Percentiles rank a stretch among this genome's conserved stretches.
Evolutionary conservation across 805 yeast genomes (phyloP).

Genomic region (Priceomyces haplophilus): DNA sequence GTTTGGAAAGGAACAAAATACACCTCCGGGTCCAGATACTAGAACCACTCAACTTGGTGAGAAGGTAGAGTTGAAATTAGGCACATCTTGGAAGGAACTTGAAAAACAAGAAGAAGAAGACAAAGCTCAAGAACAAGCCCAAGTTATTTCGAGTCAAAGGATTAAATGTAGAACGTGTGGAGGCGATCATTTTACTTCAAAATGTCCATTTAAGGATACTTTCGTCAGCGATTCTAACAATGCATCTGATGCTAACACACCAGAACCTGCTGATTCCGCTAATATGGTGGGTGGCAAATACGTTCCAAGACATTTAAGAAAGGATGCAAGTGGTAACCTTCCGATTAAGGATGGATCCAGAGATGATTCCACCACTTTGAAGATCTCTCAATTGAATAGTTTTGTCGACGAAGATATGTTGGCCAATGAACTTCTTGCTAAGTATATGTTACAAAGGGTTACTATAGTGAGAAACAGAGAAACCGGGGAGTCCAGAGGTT

Average conservation of each 20-base stretch:
- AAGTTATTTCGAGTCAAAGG: conserved; percentile 38
- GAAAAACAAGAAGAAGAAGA: conserved; percentile 69
- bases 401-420: conserved; percentile 79
- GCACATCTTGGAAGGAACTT: conserved; percentile 72
- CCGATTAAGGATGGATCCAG: conserved; percentile 46
- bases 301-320: conserved; percentile 46
- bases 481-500: conserved; percentile 92
- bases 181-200: conserved; percentile 88
- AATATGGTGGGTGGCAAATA: conserved; percentile 31
- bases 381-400: conserved; percentile 87
- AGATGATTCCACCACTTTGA: conserved; percentile 84
- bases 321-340: conserved; percentile 39
- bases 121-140: conserved; percentile 44
- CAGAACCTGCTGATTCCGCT: conserved; percentile 22
- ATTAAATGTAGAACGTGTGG: conserved; percentile 86
- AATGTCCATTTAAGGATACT: conserved; percentile 94
- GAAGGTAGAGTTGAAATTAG: conserved; percentile 69
- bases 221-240: conserved; percentile 52
- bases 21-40: conserved; percentile 82
- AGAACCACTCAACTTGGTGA: conserved; percentile 89
- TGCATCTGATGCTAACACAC: conserved; percentile 40
- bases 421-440: conserved; percentile 65
- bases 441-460: conserved; percentile 71
- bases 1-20: conserved; percentile 74
- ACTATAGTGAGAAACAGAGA: conserved; percentile 86